A percentile compares a stretch with the other conserved stretches of the same genome.
Evolutionary conservation across 2,329 filamentous ascomycete genomes (phyloP).

Genomic region (Alternaria consortialis): DNA sequence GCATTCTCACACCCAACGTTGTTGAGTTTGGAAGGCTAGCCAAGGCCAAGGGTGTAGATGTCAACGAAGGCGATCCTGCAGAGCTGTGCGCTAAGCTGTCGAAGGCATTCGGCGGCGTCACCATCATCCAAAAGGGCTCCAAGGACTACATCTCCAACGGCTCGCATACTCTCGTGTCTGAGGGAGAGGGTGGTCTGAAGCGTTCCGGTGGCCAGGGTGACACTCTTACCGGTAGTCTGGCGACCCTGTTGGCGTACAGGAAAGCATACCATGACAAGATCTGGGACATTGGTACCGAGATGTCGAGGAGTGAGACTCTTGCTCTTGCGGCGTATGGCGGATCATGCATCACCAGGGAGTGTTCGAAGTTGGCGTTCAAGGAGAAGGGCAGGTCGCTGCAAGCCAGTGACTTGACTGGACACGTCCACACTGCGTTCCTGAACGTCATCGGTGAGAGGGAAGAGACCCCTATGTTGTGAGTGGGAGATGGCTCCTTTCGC

Average conservation of each 20-base stretch:
- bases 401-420: slow-evolving; percentile 90
- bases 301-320: slow-evolving; percentile 68
- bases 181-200: slow-evolving; percentile 84
- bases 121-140: slow-evolving; percentile 87
- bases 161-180: slow-evolving; percentile 75
- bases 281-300: slow-evolving; percentile 70
- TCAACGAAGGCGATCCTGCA: slow-evolving; percentile 59
- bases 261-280: slow-evolving; percentile 84
- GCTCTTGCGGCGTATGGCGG: slow-evolving; percentile 86
- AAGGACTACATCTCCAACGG: slow-evolving; percentile 87
- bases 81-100: slow-evolving; percentile 75
- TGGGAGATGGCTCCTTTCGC: background rate
- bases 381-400: slow-evolving; percentile 89
- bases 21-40: slow-evolving; percentile 89
- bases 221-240: slow-evolving; percentile 88
- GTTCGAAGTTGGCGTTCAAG: slow-evolving; percentile 84
- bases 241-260: slow-evolving; percentile 88
- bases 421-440: slow-evolving; percentile 84
- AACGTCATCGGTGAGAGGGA: slow-evolving; percentile 75
- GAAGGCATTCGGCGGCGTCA: slow-evolving; percentile 82
- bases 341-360: slow-evolving; percentile 87
- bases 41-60: slow-evolving; percentile 74
- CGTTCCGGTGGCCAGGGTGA: slow-evolving; percentile 94
- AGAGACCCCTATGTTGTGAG: slow-evolving; percentile 39
- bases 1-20: slow-evolving; percentile 92